phyloP scores from a whole-genome alignment of 768 basidiomycete genomes.

The Pholiota conissans region DNA sequence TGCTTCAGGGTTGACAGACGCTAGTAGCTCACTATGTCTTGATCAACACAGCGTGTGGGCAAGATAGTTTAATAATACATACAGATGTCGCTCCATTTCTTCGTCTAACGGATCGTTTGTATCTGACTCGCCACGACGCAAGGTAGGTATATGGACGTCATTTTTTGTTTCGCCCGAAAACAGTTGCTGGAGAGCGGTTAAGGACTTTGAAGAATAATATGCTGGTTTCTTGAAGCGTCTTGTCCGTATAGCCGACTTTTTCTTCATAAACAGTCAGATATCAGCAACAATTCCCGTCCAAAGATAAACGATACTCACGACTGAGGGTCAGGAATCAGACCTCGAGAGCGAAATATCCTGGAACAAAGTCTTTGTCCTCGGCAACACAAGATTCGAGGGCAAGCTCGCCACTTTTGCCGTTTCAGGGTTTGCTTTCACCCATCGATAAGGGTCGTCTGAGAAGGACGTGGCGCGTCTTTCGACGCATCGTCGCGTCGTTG shows the following conservation, averaged over 20 bases:
- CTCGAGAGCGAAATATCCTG: conserved; percentile 51
- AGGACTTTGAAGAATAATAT: conserved; percentile 57
- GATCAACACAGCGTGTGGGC: too few relatives aligned
- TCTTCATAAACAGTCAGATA: neutral
- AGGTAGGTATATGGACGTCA: conserved; percentile 60
- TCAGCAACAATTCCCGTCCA: too few relatives aligned
- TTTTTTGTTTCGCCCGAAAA: conserved; percentile 55
- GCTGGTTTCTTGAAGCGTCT: conserved; percentile 34
- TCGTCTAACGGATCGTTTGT: conserved; percentile 41
- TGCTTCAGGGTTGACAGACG: conserved; percentile 57
- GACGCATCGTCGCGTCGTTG: too few relatives aligned
- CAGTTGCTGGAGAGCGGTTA: conserved; percentile 61
- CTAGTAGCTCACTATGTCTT: conserved; percentile 60
- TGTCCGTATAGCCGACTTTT: conserved; percentile 24
- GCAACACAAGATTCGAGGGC: conserved; percentile 74
- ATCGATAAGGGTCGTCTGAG: conserved; percentile 94
- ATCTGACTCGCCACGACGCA: conserved; percentile 43
- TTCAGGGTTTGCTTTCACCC: conserved; percentile 72
- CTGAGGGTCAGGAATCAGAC: conserved; percentile 16
- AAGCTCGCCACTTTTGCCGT: conserved; percentile 69
- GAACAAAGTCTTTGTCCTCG: conserved; percentile 75
- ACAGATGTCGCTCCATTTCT: conserved; percentile 77
- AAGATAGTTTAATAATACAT: too few relatives aligned
- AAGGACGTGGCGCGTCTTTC: too few relatives aligned
- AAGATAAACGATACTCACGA: too few relatives aligned